Conservation (phyloP, 106 monocot genomes). For the Dendrobium officinale region DNA sequence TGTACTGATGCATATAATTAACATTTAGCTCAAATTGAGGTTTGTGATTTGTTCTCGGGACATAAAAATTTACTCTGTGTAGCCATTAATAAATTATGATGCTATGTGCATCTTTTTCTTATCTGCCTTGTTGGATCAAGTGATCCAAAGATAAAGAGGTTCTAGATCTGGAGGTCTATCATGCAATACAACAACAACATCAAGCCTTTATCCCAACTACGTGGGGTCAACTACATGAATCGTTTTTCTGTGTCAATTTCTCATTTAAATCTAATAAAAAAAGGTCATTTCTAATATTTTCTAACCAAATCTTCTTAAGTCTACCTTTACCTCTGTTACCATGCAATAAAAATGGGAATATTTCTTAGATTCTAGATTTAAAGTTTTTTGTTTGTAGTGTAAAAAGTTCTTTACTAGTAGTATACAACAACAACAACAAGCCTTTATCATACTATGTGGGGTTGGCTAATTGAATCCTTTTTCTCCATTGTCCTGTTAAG, state of each 20-base stretch:
- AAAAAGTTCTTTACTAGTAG: too few species aligned
- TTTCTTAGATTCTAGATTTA: neutral
- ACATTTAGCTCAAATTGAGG: neutral
- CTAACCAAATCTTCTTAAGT: too few species aligned
- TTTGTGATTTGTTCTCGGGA: neutral
- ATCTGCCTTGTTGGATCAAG: neutral
- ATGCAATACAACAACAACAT: neutral
- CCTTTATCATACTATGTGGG: too few species aligned
- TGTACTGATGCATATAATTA: neutral
- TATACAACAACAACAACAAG: neutral
- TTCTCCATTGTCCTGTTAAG: too few species aligned
- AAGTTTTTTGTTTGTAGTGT: neutral
- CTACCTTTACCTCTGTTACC: too few species aligned
- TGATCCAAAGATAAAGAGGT: neutral
- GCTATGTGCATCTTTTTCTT: neutral
- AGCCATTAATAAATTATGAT: neutral
- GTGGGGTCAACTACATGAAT: too few species aligned
- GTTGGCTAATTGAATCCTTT: too few species aligned
- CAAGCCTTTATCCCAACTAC: too few species aligned
- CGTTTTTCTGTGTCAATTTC: too few species aligned
- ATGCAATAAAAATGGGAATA: neutral
- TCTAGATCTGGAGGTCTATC: neutral
- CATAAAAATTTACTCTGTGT: neutral
- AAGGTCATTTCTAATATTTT: too few species aligned
- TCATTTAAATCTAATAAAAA: too few species aligned